phyloP scores from a whole-genome alignment of 441 rosid genomes.

The Pelargonium cotyledonis region DNA sequence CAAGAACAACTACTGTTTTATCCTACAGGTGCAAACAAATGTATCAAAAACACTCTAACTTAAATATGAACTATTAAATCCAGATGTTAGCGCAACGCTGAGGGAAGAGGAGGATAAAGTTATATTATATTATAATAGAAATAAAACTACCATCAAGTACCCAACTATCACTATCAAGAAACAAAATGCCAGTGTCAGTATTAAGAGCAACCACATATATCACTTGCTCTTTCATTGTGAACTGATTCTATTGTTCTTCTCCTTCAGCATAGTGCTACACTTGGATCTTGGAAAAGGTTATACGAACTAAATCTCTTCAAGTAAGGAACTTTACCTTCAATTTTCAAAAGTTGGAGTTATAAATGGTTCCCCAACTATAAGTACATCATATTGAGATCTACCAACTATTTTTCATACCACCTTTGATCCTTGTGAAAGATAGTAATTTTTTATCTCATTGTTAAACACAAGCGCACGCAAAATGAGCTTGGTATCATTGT shows the following conservation, averaged over 20 bases:
- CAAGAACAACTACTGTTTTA: slow-evolving; percentile 68
- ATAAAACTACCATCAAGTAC: too few relatives aligned
- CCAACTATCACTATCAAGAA: too few relatives aligned
- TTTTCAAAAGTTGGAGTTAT: background rate
- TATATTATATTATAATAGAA: too few relatives aligned
- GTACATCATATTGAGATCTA: too few relatives aligned
- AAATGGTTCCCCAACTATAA: background rate
- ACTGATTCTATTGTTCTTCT: background rate
- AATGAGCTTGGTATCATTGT: too few relatives aligned
- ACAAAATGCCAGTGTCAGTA: too few relatives aligned
- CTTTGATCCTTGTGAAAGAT: too few relatives aligned
- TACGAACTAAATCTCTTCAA: background rate
- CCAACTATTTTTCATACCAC: too few relatives aligned
- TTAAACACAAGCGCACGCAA: too few relatives aligned
- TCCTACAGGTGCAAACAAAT: slow-evolving; percentile 25
- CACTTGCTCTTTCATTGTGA: background rate
- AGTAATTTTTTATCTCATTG: too few relatives aligned
- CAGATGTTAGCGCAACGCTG: background rate
- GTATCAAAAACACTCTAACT: background rate
- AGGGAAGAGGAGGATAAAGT: too few relatives aligned
- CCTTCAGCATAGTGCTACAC: background rate
- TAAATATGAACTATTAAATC: background rate
- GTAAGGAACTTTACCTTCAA: background rate
- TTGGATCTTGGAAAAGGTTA: background rate
- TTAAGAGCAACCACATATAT: background rate